Percentiles rank a stretch among this genome's conserved stretches.
These are phyloP conservation scores for Exophiala oligosperma DNA, from an alignment of 2,329 filamentous ascomycete genomes.

Conservation along the genomic window DNA sequence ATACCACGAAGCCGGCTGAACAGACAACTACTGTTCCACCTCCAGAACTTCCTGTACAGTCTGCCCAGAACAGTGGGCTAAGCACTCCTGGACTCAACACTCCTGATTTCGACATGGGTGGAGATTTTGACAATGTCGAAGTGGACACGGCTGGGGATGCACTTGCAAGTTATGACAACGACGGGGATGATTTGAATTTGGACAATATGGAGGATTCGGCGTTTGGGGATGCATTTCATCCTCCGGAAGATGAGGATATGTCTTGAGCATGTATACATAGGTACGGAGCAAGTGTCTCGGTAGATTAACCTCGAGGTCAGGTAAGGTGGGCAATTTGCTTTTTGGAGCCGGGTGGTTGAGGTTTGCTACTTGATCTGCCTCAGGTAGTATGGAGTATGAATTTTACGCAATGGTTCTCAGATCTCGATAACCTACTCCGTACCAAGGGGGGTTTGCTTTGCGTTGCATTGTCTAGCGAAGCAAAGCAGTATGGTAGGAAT, in stretches of 20 bases:
- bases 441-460: too few relatives aligned
- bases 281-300: not conserved
- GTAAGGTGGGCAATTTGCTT: too few relatives aligned
- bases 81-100: slow-evolving; percentile 17
- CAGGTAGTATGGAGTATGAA: too few relatives aligned
- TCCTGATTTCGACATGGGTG: slow-evolving; percentile 38
- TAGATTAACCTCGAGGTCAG: not conserved
- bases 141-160: slow-evolving; percentile 72
- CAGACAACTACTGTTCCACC: not conserved
- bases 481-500: too few relatives aligned
- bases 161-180: slow-evolving; percentile 65
- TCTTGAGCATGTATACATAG: slow-evolving; percentile 10
- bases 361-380: too few relatives aligned
- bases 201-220: slow-evolving; percentile 75
- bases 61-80: too few relatives aligned
- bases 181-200: slow-evolving; percentile 52
- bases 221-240: slow-evolving; percentile 80
- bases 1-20: not conserved
- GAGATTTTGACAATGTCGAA: slow-evolving; percentile 65
- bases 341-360: too few relatives aligned
- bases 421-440: too few relatives aligned
- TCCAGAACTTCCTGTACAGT: too few relatives aligned
- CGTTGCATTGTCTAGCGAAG: too few relatives aligned
- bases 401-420: too few relatives aligned
- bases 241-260: slow-evolving; percentile 46